Evolutionary conservation across 305 asterid genomes (phyloP).

Genomic region (Caryopteris hybrid): DNA sequence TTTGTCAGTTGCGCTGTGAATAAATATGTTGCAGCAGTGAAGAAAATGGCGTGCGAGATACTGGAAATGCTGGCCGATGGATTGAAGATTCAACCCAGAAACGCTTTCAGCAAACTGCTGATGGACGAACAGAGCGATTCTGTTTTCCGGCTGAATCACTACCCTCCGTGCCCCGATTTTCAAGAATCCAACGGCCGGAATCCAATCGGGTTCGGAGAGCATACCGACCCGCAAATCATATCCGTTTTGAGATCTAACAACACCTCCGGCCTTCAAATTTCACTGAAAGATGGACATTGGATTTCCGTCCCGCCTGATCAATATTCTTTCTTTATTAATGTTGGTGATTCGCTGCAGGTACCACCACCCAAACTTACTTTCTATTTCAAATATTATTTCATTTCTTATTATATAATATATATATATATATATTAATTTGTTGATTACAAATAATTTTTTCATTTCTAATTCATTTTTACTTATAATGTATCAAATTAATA

Average conservation of each 20-base stretch:
- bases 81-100: slow-evolving; percentile 26
- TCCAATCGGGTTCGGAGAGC: slow-evolving; percentile 56
- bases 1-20: slow-evolving; percentile 34
- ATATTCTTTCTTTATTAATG: slow-evolving; percentile 51
- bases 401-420: too few relatives aligned
- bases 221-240: slow-evolving; percentile 58
- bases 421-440: too few relatives aligned
- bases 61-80: slow-evolving; percentile 51
- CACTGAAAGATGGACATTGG: slow-evolving; percentile 49
- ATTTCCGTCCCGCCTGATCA: slow-evolving; percentile 54
- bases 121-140: slow-evolving; percentile 65
- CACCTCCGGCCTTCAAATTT: slow-evolving; percentile 55
- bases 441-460: too few relatives aligned
- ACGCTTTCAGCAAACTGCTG: slow-evolving; percentile 40
- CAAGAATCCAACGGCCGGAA: slow-evolving; percentile 21
- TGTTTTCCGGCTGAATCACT: slow-evolving; percentile 52
- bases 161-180: slow-evolving; percentile 42
- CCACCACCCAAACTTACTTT: too few relatives aligned
- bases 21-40: slow-evolving; percentile 39
- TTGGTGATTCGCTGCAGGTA: slow-evolving; percentile 61
- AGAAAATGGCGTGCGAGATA: slow-evolving; percentile 52
- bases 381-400: too few relatives aligned
- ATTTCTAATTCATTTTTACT: too few relatives aligned
- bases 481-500: too few relatives aligned
- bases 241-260: slow-evolving; percentile 53